Evolutionary conservation across 106 monocot species (phyloP), one percentile per base, ranked within the genome.

Genomic region (Posidonia australis): DNA sequence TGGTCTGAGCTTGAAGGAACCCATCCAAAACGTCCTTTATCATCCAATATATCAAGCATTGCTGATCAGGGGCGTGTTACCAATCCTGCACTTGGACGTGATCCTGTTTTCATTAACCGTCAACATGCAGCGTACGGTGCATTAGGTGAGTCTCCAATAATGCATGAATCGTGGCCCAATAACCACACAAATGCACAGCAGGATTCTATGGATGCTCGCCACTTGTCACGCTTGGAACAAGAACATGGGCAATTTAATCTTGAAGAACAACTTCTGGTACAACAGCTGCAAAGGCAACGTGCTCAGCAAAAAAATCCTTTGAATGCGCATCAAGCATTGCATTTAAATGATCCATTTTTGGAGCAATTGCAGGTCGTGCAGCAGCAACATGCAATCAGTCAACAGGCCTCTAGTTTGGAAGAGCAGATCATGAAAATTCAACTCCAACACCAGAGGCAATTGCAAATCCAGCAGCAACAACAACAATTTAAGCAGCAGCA

Each of bases 1-100:
- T 92, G 79, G 75, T 92, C 98, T 46, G 98, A 99, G 60, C 77
- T 99, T 25, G 85, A 93, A 68, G 84, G 77, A 30, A 46, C 70
- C 29, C 80, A 85, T 46, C 58, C 71, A 52, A 88, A 81, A 60
- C 84, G 44, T 13, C 98, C 91, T 13, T 71, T 99, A 45, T 91
- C 91, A 69, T 85, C 90, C 63, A 84, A 77, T 54, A 44, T 81
- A 29, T 36, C 76, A 9, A 25, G 31, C 14, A 58, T 70, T 28
- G 45, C 43, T 67, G 72, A 70, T 62, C 81, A 72, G 52, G 61
- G 58, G 25, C 45, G 30, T 21, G 5, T 65, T 36, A 41, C 42
- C 13, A 67, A 71, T 66, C 46, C 69, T 61, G 68, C 29, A 18
- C 29, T 45, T 17, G 41, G 52, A 46, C 23, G 57, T 28, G 67